phyloP scores from a whole-genome alignment of 345 rosid genomes.

The Durio zibethinus region DNA sequence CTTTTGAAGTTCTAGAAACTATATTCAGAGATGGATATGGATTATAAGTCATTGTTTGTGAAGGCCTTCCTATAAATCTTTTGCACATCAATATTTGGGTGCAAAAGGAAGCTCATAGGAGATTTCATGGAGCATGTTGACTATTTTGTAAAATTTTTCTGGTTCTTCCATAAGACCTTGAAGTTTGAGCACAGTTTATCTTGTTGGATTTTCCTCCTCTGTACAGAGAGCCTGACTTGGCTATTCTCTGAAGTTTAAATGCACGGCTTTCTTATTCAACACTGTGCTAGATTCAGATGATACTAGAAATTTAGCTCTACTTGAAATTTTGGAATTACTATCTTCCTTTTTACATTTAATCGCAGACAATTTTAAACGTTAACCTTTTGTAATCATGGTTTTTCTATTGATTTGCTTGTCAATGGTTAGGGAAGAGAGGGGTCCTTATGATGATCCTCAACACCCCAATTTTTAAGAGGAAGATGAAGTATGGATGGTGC shows the following conservation, averaged over 20 bases:
- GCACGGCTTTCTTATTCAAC: background rate
- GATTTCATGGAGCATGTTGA: background rate
- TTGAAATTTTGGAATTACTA: background rate
- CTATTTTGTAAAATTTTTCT: background rate
- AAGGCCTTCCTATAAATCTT: background rate
- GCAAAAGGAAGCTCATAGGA: background rate
- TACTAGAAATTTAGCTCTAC: background rate
- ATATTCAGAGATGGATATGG: background rate
- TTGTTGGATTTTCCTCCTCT: background rate
- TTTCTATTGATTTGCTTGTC: constrained; percentile 11
- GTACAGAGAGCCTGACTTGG: background rate
- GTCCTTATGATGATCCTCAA: constrained; percentile 88
- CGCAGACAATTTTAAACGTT: background rate
- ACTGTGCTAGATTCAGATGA: background rate
- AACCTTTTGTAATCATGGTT: background rate
- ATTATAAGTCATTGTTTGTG: background rate
- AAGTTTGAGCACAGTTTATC: background rate
- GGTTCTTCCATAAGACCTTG: background rate
- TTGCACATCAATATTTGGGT: background rate
- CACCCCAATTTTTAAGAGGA: constrained; percentile 91
- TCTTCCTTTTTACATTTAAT: background rate
- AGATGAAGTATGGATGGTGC: constrained; percentile 98
- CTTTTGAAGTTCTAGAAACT: background rate
- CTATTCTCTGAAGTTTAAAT: background rate
- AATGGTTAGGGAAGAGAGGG: constrained; percentile 96